Percentiles rank a stretch among this genome's conserved stretches.
Conservation (phyloP, 768 basidiomycete species). For the Tylopilus plumbeoviolaceoides region DNA sequence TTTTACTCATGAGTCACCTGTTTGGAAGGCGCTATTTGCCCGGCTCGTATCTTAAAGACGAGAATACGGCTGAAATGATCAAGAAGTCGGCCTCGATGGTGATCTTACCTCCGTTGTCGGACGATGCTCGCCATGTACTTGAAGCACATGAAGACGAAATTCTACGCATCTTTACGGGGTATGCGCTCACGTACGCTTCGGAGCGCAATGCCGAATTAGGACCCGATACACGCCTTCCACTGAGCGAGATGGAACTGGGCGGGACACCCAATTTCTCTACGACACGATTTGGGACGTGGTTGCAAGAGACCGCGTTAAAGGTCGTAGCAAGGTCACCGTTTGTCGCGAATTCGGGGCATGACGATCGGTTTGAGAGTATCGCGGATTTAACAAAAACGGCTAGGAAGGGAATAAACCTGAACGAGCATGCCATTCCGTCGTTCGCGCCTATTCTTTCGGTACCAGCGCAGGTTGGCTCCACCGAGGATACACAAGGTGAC, state of each 20-base stretch:
- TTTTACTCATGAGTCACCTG: conserved; percentile 58
- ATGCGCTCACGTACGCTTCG: conserved; percentile 47
- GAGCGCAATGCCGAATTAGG: conserved; percentile 38
- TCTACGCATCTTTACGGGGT: conserved; percentile 50
- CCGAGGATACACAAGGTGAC: background rate
- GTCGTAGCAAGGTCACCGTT: conserved; percentile 54
- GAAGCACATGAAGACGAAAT: conserved; percentile 46
- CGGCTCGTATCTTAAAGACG: conserved; percentile 35
- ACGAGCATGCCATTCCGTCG: conserved; percentile 59
- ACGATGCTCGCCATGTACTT: conserved; percentile 40
- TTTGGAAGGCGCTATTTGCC: conserved; percentile 61
- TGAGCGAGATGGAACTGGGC: conserved; percentile 36
- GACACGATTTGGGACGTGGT: conserved; percentile 32
- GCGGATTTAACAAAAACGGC: conserved; percentile 49
- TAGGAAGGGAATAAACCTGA: conserved; percentile 51
- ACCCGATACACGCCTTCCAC: conserved; percentile 43
- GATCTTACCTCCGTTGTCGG: conserved; percentile 47
- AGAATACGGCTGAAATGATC: conserved; percentile 33
- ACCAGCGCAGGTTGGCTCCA: conserved; percentile 14
- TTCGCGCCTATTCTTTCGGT: conserved; percentile 34
- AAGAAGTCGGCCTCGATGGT: conserved; percentile 53
- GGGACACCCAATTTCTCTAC: conserved; percentile 4
- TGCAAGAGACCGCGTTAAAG: conserved; percentile 36
- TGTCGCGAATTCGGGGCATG: conserved; percentile 65
- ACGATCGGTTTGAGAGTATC: conserved; percentile 48